Evolutionary conservation across 306 rosid species (phyloP), one percentile per base, ranked within the genome.

Genomic region (Prunus dulcis): DNA sequence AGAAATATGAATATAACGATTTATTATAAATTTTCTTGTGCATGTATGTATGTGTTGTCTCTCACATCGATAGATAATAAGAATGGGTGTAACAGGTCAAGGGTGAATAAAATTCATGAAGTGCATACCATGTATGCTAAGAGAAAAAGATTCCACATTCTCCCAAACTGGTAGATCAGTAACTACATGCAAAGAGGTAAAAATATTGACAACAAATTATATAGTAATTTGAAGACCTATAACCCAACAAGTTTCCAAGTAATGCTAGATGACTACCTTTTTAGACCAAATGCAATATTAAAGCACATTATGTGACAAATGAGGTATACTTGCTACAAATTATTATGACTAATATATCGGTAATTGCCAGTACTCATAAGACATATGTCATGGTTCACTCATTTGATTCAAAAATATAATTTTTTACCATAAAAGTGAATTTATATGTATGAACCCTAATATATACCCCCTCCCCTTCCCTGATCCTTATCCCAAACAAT

Each of bases 81-180:
- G 43, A 38, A 38, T 38, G 2, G 52, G 15, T 11, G 15, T 11
- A 47, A 47, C 52, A 2, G 1, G 52, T 5, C 65, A 60, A 60
- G 65, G 56, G 43, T 19, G 20, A 19, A 27, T 25, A 62, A 71
- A 67, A 71, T 15, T 34, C 63, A 55, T 64, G 71, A 66, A 79
- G 27, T 32, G 13, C 23, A 68, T 78, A 65, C 83, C 86, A 64
- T 79, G 56, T 69, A 55, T 45, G 32, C 61, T 46, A 41, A 64
- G 2, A 51, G 20, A 38, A 70, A 55, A 45, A 73, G 72, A 82
- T 82, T 73, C 76, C 65, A 25, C 69, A 72, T 23, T 47, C 22
- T 61, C 79, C 60, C n/a, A 79, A 83, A 64, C 55, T 19, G 76
- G 78, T 49, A 83, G 30, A 12, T 56, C 2, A 47, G 47, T 75